These are phyloP conservation scores for Melaleuca alternifolia DNA, from an alignment of 345 rosid species.

Conservation along the genomic window DNA sequence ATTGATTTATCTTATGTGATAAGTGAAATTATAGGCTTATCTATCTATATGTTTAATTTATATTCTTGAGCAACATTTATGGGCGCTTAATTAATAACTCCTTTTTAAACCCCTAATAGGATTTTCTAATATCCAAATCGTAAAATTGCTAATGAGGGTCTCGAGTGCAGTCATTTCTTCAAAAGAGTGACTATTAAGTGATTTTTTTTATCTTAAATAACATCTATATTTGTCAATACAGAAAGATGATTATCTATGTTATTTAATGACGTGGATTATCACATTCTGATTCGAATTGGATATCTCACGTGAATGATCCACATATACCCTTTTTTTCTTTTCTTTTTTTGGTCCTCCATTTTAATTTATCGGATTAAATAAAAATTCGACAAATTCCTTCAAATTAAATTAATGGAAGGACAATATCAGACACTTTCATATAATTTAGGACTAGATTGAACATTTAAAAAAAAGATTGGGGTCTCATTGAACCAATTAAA, in stretches of 20 bases:
- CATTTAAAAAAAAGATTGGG: rapidly evolving
- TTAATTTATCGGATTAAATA: not conserved
- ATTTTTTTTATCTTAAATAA: not conserved
- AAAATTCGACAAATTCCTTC: not conserved
- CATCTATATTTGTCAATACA: not conserved
- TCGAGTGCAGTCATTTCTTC: not conserved
- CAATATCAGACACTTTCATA: too few species aligned
- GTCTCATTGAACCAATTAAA: too few species aligned
- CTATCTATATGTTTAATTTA: not conserved
- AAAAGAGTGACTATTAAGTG: not conserved
- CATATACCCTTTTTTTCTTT: not conserved
- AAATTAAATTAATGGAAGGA: too few species aligned
- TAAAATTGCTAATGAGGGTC: not conserved
- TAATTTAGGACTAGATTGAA: not conserved
- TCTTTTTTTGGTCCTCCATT: not conserved
- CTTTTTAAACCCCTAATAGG: not conserved
- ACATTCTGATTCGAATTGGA: not conserved
- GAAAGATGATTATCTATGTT: not conserved
- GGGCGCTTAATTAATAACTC: not conserved
- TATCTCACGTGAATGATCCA: not conserved
- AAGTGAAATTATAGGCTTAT: not conserved
- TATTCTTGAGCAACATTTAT: not conserved
- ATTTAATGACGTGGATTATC: not conserved
- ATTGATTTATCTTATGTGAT: not conserved
- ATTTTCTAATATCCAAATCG: rapidly evolving